A percentile compares a stretch with the other conserved stretches of the same genome.
Evolutionary conservation across 2,329 filamentous ascomycete genomes (phyloP).

Genomic region (Botryosphaeria dothidea): DNA sequence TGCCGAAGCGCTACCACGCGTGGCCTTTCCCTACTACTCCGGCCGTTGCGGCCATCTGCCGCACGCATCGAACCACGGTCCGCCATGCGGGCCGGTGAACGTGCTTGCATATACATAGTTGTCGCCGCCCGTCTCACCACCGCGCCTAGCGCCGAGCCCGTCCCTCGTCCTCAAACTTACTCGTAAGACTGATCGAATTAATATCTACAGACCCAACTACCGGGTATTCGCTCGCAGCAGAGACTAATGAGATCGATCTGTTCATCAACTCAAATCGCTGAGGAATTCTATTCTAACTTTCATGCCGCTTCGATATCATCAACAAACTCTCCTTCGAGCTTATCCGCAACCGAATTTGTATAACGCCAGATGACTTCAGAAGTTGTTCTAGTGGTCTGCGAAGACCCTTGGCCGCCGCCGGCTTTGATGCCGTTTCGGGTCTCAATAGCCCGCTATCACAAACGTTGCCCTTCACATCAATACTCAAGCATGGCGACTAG

Average conservation of each 20-base stretch:
- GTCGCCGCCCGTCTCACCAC: background rate
- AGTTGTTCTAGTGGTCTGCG: too few relatives aligned
- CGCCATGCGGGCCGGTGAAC: background rate
- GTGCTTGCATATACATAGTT: background rate
- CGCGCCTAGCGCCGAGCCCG: background rate
- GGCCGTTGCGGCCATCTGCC: background rate
- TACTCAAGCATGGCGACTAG: too few relatives aligned
- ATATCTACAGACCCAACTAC: background rate
- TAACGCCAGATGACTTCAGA: background rate
- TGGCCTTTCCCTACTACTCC: background rate
- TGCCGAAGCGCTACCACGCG: background rate
- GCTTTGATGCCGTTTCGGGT: background rate
- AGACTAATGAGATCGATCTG: background rate
- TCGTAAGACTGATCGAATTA: background rate
- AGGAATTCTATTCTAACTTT: too few relatives aligned
- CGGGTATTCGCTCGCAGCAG: background rate
- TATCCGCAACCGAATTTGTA: background rate
- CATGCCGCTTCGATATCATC: too few relatives aligned
- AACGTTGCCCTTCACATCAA: too few relatives aligned
- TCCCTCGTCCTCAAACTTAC: background rate
- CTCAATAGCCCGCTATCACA: background rate
- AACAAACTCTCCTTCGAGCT: too few relatives aligned
- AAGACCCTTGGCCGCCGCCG: too few relatives aligned
- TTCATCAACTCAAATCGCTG: background rate
- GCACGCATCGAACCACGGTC: background rate